Evolutionary conservation across 179 eudicot species (phyloP).

Genomic region (Nepenthes alata): DNA sequence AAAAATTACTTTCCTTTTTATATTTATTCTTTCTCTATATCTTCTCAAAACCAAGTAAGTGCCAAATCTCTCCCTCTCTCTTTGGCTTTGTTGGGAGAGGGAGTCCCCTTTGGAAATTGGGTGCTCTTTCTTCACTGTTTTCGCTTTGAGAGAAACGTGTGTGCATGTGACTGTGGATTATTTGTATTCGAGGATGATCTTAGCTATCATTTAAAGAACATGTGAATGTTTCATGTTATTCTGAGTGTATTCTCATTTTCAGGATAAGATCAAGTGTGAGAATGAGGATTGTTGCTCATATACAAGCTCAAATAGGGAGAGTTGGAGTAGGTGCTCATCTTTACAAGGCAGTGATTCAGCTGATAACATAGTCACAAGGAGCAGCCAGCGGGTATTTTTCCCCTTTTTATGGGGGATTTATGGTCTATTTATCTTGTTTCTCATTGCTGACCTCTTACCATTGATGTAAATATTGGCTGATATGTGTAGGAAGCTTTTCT

Average conservation of each 20-base stretch:
- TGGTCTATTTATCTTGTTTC: no score
- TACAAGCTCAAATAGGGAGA: conserved; percentile 75
- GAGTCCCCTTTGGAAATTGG: not conserved
- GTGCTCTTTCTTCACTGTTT: not conserved
- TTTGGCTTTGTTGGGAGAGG: no score
- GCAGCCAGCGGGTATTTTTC: conserved; percentile 33
- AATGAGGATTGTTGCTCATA: conserved; percentile 58
- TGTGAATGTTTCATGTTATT: not conserved
- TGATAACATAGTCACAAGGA: conserved; percentile 17
- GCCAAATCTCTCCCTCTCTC: no score
- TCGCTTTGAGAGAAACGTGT: not conserved
- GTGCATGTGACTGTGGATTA: no score
- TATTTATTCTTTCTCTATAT: no score
- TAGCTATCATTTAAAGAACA: no score
- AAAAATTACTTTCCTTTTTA: no score
- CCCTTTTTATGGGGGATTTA: conserved; percentile 8
- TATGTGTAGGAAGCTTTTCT: not conserved
- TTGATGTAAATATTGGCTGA: not conserved
- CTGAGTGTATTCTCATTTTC: conserved; percentile 4
- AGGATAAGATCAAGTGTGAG: conserved; percentile 37
- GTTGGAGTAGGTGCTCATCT: conserved; percentile 87
- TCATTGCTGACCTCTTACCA: no score
- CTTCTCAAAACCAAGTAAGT: no score
- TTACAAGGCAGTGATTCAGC: conserved; percentile 51
- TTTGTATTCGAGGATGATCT: no score